Conservation (phyloP, 345 rosid species). For the Eucalyptus decipiens region DNA sequence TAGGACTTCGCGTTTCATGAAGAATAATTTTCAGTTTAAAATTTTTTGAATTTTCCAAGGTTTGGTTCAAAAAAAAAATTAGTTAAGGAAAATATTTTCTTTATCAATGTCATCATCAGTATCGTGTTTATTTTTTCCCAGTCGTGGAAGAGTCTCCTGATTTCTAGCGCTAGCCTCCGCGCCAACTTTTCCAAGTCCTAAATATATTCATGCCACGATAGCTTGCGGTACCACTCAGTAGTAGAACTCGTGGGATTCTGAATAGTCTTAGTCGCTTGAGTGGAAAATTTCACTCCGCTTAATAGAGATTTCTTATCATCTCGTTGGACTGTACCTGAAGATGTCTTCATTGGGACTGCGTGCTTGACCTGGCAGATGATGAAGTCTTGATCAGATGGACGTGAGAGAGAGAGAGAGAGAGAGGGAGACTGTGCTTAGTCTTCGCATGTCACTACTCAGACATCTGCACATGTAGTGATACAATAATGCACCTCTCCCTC, state of each 20-base stretch:
- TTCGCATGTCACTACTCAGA: not conserved
- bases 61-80: no score
- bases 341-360: not conserved
- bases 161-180: not conserved
- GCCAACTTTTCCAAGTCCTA: not conserved
- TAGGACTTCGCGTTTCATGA: no score
- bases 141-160: not conserved
- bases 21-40: no score
- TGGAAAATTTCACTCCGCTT: not conserved
- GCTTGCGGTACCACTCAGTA: not conserved
- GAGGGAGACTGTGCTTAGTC: not conserved
- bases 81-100: not conserved
- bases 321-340: no score
- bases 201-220: not conserved
- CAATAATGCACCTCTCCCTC: not conserved
- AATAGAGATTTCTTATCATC: no score
- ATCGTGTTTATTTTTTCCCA: not conserved
- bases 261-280: not conserved
- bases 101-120: not conserved
- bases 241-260: not conserved
- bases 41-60: no score
- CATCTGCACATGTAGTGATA: not conserved
- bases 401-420: not conserved
- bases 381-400: not conserved
- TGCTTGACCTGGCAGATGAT: not conserved